phyloP scores from a whole-genome alignment of 106 monocot genomes.

The Gastrodia elata region DNA sequence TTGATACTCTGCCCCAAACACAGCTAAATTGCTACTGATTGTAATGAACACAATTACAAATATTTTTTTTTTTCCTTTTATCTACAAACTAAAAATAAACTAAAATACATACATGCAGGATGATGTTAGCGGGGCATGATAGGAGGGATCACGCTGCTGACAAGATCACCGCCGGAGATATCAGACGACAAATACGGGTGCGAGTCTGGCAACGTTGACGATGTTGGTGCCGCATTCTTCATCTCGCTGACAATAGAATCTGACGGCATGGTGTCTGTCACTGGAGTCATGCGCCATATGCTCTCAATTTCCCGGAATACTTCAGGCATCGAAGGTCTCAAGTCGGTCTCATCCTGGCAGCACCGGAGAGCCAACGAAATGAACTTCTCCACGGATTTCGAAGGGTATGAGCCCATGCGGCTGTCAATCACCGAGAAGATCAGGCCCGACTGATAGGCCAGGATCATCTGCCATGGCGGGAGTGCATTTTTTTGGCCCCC shows the following conservation, averaged over 20 bases:
- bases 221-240: slow-evolving; percentile 15
- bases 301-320: slow-evolving; percentile 79
- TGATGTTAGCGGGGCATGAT: slow-evolving; percentile 41
- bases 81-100: not conserved
- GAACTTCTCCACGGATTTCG: slow-evolving; percentile 70
- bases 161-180: slow-evolving; percentile 53
- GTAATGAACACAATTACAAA: too few relatives aligned
- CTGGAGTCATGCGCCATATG: slow-evolving; percentile 57
- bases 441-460: slow-evolving; percentile 54
- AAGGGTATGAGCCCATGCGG: slow-evolving; percentile 71
- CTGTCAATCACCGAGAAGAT: slow-evolving; percentile 57
- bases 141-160: slow-evolving; percentile 47
- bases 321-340: slow-evolving; percentile 77
- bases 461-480: slow-evolving; percentile 29
- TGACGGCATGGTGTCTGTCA: slow-evolving; percentile 23
- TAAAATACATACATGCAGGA: not conserved
- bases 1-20: not conserved
- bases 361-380: slow-evolving; percentile 62
- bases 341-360: slow-evolving; percentile 78
- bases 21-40: not conserved
- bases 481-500: not conserved
- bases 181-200: slow-evolving; percentile 33
- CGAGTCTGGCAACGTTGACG: slow-evolving; percentile 18
- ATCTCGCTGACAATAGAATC: slow-evolving; percentile 14
- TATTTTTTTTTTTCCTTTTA: not conserved